These are phyloP conservation scores for Calocera viscosa DNA, from an alignment of 768 basidiomycete genomes.

Conservation along the genomic window DNA sequence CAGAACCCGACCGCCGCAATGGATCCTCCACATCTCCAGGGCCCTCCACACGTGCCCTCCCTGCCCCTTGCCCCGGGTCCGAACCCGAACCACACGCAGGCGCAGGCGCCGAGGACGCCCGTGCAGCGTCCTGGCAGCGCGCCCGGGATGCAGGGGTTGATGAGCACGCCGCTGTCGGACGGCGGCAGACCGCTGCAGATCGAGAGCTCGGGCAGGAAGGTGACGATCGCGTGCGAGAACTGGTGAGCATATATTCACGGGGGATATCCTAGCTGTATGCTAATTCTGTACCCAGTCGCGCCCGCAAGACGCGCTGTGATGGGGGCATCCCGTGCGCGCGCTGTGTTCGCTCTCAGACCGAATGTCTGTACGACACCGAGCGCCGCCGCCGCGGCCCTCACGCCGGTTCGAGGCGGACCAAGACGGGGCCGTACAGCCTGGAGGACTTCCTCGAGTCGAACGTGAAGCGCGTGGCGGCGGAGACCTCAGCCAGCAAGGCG, in stretches of 20 bases:
- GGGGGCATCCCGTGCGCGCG: background rate
- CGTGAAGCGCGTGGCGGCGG: background rate
- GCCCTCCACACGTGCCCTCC: background rate
- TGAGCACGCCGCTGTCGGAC: background rate
- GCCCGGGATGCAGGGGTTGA: background rate
- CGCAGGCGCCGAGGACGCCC: background rate
- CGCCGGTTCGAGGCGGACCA: background rate
- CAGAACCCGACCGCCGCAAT: background rate
- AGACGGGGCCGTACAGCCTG: background rate
- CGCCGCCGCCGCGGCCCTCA: conserved; percentile 5
- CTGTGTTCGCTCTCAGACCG: background rate
- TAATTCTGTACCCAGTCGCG: background rate
- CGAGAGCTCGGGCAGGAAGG: conserved; percentile 4
- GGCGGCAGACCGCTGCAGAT: background rate
- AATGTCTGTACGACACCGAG: background rate
- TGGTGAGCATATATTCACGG: background rate
- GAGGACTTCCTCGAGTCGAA: conserved; percentile 4
- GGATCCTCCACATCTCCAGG: background rate
- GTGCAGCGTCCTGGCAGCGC: background rate
- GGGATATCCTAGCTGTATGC: background rate
- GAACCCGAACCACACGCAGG: background rate
- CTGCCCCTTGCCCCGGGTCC: background rate
- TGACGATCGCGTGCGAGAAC: conserved; percentile 7
- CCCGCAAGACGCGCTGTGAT: background rate
- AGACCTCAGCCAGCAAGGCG: conserved; percentile 3